A percentile compares a stretch with the other conserved stretches of the same genome.
These are phyloP conservation scores for Inonotus obliquus DNA, from an alignment of 1,284 basidiomycete species.

Conservation along the genomic window DNA sequence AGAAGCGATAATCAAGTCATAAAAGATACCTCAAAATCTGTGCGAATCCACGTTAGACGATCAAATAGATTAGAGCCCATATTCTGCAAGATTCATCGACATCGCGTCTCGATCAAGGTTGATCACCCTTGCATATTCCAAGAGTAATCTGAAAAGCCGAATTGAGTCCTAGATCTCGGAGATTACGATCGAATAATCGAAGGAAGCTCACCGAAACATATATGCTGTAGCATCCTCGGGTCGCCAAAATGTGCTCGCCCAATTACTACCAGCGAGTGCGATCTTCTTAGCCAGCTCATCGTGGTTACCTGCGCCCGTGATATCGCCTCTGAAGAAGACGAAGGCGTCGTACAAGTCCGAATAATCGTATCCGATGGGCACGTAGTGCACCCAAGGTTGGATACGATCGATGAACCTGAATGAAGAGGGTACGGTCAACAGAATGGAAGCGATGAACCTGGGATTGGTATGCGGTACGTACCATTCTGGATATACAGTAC, in stretches of 20 bases:
- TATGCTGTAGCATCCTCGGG: conserved; percentile 62
- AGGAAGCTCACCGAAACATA: conserved; percentile 45
- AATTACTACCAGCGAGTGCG: conserved; percentile 48
- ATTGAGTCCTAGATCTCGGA: neutral
- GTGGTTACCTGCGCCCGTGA: conserved; percentile 40
- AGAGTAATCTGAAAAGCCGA: conserved; percentile 30
- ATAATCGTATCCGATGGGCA: conserved; percentile 53
- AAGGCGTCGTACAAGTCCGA: conserved; percentile 51
- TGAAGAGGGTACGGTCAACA: neutral
- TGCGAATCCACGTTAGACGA: neutral
- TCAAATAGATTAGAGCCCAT: neutral
- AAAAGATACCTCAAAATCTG: neutral
- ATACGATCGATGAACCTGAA: conserved; percentile 39
- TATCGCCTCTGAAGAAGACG: conserved; percentile 53
- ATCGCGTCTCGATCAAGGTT: conserved; percentile 34
- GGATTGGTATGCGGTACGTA: conserved; percentile 27
- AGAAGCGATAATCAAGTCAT: neutral
- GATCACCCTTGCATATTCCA: conserved; percentile 37
- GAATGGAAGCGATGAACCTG: neutral
- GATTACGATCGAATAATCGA: neutral
- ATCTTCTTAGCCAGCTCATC: conserved; percentile 54
- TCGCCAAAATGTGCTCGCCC: conserved; percentile 61
- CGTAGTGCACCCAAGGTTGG: conserved; percentile 55
- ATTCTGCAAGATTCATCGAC: conserved; percentile 18
- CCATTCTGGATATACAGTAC: conserved; percentile 66